Evolutionary conservation across 768 basidiomycete genomes (phyloP).

Genomic region (Baorangia bicolor): DNA sequence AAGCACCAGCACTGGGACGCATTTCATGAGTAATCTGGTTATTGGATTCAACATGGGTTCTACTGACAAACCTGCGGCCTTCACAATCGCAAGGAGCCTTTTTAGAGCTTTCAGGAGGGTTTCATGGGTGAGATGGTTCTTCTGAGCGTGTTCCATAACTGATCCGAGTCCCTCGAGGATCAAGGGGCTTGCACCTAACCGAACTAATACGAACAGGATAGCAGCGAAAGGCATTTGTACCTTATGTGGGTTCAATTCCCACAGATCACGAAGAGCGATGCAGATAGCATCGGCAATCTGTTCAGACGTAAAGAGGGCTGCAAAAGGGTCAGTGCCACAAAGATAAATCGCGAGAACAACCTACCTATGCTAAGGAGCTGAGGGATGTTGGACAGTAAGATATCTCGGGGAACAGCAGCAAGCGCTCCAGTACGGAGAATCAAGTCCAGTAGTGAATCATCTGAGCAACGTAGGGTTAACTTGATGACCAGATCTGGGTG

Average conservation of each 20-base stretch:
- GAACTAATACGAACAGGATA: constrained; percentile 38
- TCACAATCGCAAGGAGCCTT: constrained; percentile 44
- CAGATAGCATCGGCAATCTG: constrained; percentile 35
- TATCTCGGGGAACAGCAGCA: constrained; percentile 29
- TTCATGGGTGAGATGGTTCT: constrained; percentile 13
- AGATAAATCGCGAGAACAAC: not conserved
- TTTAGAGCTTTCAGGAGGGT: constrained; percentile 36
- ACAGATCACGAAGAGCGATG: constrained; percentile 35
- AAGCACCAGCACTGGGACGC: constrained; percentile 31
- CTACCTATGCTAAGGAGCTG: constrained; percentile 47
- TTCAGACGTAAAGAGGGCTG: constrained; percentile 16
- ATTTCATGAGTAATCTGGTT: not conserved
- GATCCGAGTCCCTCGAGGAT: constrained; percentile 38
- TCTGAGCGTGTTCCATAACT: constrained; percentile 9
- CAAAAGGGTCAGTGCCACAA: constrained; percentile 10
- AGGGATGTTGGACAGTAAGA: constrained; percentile 32
- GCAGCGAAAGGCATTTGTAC: constrained; percentile 35
- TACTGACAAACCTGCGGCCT: constrained; percentile 47
- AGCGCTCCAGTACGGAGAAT: constrained; percentile 46
- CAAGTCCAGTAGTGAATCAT: constrained; percentile 36
- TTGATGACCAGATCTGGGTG: not conserved
- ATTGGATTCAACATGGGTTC: not conserved
- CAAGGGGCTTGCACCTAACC: constrained; percentile 44
- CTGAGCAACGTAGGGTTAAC: constrained; percentile 30
- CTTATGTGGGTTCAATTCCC: constrained; percentile 21